Base-by-base conservation (phyloP, 305 asterid genomes). In the Solanum hybrid region DNA sequence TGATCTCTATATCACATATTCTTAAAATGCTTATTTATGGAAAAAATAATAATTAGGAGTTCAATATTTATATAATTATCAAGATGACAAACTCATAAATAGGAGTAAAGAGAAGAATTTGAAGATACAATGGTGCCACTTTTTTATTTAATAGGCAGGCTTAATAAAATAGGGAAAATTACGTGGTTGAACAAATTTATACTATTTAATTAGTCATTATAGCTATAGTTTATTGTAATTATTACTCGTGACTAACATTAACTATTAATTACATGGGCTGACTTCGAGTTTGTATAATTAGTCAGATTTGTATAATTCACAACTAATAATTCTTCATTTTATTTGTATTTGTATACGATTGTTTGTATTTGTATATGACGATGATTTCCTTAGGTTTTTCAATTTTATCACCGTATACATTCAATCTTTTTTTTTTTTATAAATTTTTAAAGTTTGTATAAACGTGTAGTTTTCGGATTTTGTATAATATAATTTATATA, bases 181-280 rank as follows among this genome's bases (percentile, higher is more conserved):
- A 57, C 0, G 1, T 0, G 0, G 10, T 57, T 57, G 0, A 57
- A 0, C 4, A 57, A 57, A 57, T 57, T 57, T 6, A 57, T 57
- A 18, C 3, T 18, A 57, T 57, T 57, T 18, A 51, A 51, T 51
- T 6, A 51, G 10, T 51, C 0, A 0, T 16, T 51, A 57, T 57
- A 2, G 0, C 9, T 57, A 57, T 57, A 57, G n/a, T 57, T 57
- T 57, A 0, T 0, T 18, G 0, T 18, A 6, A 57, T 6, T 51
- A 6, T 18, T 0, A 57, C 4, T 57, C 0, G 10, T 0, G 11
- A 57, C 4, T 57, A 57, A 57, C 0, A 0, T 57, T 57, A 57
- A 57, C 0, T 0, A 57, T 57, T 18, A 57, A 57, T 6, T 57
- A 57, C 2, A 1, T 57, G 69, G 0, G 69, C 1, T 57, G 9